Evolutionary conservation across 768 basidiomycete genomes (phyloP), one percentile per base, ranked within the genome.

Genomic region (Omphalotus guepiniiformis): DNA sequence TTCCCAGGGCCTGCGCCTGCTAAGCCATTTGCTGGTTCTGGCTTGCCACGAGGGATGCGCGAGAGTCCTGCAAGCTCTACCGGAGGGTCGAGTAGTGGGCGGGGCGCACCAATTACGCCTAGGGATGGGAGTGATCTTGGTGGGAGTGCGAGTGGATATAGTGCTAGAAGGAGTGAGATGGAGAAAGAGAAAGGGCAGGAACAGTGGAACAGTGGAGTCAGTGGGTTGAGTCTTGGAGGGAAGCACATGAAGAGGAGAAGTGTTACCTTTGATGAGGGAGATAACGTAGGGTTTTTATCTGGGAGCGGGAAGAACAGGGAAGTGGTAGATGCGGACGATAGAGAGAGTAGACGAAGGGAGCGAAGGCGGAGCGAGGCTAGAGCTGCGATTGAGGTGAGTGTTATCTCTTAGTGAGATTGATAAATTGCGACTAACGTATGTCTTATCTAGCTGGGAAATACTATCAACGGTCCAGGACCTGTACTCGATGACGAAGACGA

Each of bases 331-430:
- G 42, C 44, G n/a, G 58, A 63, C 9, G 67, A 71, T 18, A 77
- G 63, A 28, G 76, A 88, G 62, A 69, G 72, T 55, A 74, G 74
- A 62, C 76, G 88, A 61, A 78, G 72, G 51, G 86, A 90, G 59
- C 72, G 91, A 58, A 73, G 91, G 62, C 72, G 90, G 54, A 78
- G 75, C 56, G 90, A 93, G 60, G 88, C 91, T n/a, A 84, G 78
- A 63, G 86, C 88, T 59, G 86, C 90, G 26, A 86, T 91, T 59
- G 87, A 93, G 81, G 90, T 92, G 44, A n/a, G 78, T 65, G n/a
- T n/a, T n/a, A n/a, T n/a, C n/a, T n/a, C n/a, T n/a, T n/a, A n/a
- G n/a, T n/a, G n/a, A n/a, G n/a, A n/a, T n/a, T n/a, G n/a, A n/a
- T n/a, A n/a, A n/a, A n/a, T n/a, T n/a, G n/a, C n/a, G n/a, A n/a